Evolutionary conservation across 371 early-diverging fungal genomes (phyloP).

Genomic region (Rhizopus sp.): DNA sequence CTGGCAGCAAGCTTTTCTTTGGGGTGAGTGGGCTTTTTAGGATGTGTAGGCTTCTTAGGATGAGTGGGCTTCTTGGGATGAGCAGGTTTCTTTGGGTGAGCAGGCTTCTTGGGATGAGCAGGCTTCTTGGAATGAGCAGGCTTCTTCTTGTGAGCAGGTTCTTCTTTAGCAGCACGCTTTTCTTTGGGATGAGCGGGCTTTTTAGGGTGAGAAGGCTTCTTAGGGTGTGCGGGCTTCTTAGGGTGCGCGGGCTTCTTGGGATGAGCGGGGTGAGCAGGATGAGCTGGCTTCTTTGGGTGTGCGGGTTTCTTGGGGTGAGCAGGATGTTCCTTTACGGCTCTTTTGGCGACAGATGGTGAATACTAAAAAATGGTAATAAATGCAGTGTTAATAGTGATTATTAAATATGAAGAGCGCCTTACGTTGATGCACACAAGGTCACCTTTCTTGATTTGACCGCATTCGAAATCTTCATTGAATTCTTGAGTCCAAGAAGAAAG

Average conservation of each 20-base stretch:
- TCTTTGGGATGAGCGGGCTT: not conserved
- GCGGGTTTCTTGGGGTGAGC: not conserved
- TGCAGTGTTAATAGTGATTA: too few species aligned
- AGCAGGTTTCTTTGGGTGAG: conserved; percentile 1
- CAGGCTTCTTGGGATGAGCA: not conserved
- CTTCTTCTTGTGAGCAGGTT: not conserved
- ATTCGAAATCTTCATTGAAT: conserved; percentile 1
- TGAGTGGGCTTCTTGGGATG: not conserved
- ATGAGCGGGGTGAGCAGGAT: not conserved
- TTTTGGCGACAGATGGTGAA: too few species aligned
- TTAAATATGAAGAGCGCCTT: not conserved
- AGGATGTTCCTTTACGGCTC: not conserved
- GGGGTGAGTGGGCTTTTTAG: not conserved
- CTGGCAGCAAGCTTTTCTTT: not conserved
- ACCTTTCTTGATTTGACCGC: not conserved
- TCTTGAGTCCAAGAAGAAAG: conserved; percentile 2
- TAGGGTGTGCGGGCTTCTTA: not conserved
- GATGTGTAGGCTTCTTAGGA: not conserved
- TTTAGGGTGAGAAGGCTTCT: not conserved
- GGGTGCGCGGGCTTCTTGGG: not conserved
- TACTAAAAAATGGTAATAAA: too few species aligned
- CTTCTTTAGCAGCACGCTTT: not conserved
- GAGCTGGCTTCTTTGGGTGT: too few species aligned
- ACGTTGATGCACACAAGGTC: conserved; percentile 7
- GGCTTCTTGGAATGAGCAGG: conserved; percentile 4